Conservation (phyloP, 257 asterid genomes). For the Voacanga thouarsii region DNA sequence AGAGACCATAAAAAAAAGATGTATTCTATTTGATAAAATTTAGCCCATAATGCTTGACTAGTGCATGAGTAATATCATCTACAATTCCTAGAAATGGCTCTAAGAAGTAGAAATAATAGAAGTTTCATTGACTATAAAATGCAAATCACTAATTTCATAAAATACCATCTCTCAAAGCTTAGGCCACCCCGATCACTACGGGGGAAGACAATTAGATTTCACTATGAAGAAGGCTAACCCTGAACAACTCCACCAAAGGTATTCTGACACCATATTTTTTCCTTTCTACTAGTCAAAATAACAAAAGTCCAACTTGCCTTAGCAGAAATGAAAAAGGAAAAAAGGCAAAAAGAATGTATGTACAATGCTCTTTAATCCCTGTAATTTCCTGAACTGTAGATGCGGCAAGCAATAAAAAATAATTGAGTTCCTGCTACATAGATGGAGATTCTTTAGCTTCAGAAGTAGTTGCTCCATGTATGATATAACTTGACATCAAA, state of each 20-base stretch:
- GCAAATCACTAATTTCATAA: background rate
- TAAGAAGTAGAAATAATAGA: background rate
- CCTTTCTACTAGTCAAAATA: background rate
- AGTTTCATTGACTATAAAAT: background rate
- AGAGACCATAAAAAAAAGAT: no score
- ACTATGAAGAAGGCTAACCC: background rate
- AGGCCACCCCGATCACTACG: background rate
- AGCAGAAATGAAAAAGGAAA: background rate
- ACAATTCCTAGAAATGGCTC: no score
- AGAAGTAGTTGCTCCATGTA: background rate
- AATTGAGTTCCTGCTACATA: background rate
- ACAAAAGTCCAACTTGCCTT: background rate
- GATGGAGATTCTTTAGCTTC: constrained; percentile 5
- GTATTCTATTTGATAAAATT: no score
- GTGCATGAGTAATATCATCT: no score
- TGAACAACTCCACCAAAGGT: background rate
- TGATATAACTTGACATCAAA: background rate
- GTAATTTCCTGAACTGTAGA: background rate
- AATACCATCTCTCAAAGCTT: background rate
- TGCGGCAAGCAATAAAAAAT: background rate
- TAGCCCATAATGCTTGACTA: no score
- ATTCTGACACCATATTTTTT: background rate
- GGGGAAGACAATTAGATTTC: background rate
- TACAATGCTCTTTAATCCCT: constrained; percentile 9
- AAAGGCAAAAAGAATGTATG: constrained; percentile 6